These are phyloP conservation scores for Schizopora paradoxa DNA, from an alignment of 1,284 basidiomycete genomes.

Conservation along the genomic window DNA sequence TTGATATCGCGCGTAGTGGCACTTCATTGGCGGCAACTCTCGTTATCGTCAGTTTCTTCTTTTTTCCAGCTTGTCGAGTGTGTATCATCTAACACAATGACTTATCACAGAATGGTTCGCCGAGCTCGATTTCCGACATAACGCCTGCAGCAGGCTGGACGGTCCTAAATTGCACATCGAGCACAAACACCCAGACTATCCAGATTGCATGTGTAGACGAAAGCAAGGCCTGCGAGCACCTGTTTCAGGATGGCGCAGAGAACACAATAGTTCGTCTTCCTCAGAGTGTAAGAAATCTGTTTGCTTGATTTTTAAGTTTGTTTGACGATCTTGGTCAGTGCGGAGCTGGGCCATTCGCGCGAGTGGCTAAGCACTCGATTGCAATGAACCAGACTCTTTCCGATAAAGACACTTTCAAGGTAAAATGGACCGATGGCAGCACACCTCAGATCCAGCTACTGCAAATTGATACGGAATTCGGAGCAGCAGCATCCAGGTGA, in stretches of 20 bases:
- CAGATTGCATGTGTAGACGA: slow-evolving; percentile 40
- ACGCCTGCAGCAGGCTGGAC: slow-evolving; percentile 49
- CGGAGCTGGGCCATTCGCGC: slow-evolving; percentile 43
- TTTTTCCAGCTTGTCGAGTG: slow-evolving; percentile 1
- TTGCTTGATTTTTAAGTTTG: too few relatives aligned
- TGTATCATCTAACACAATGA: slow-evolving; percentile 9
- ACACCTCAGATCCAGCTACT: slow-evolving; percentile 37
- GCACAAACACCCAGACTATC: slow-evolving; percentile 38
- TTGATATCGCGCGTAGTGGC: too few relatives aligned
- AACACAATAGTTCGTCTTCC: slow-evolving; percentile 49
- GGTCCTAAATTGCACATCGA: slow-evolving; percentile 41
- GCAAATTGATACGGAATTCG: slow-evolving; percentile 38
- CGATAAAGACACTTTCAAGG: slow-evolving; percentile 22
- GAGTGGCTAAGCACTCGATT: slow-evolving; percentile 39
- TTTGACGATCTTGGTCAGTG: slow-evolving; percentile 31
- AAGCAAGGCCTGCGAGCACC: slow-evolving; percentile 37
- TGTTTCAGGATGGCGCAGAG: slow-evolving; percentile 40
- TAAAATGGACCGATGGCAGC: slow-evolving; percentile 32
- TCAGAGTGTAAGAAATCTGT: slow-evolving; percentile 36
- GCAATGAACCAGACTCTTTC: slow-evolving; percentile 40
- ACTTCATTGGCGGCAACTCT: slow-evolving; percentile 32
- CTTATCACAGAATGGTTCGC: slow-evolving; percentile 41
- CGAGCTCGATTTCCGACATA: slow-evolving; percentile 45
- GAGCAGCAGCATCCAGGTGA: slow-evolving; percentile 5
- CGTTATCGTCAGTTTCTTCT: slow-evolving; percentile 33